Base-by-base conservation (phyloP, 108 stramenopile species). In the Cylindrotheca closterium region DNA sequence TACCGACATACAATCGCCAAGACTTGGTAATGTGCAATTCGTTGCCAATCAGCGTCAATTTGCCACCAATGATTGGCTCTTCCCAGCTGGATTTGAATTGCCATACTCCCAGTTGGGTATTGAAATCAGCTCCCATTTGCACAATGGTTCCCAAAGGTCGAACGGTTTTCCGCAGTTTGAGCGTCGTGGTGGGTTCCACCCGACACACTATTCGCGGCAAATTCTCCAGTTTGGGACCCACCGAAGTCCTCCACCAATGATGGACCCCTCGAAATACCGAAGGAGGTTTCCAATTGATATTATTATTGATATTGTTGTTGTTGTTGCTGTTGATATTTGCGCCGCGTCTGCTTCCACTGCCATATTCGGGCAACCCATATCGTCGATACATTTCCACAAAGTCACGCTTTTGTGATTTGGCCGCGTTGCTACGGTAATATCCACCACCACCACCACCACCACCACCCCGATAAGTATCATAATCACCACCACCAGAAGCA, bases 91-190 rank as follows among this genome's bases (percentile, higher is more conserved):
- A 73, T 46, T 77, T 77, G 56, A 87, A 87, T 65, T 87, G 82
- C 86, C 86, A 87, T 3, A 87, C 79, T n/a, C 82, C 80, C 24
- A 83, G 64, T 54, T 83, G 82, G 12, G 86, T 83, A 64, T 87
- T 83, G 55, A 79, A 87, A 62, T 87, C 82, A 4, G 86, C 86
- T 4, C 86, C 86, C 22, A 87, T 45, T 27, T 68, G 76, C 32
- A 87, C 65, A 30, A 87, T 74, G 1, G 86, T 87, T 55, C 75
- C 72, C 26, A 83, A 65, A 3, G 84, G 84, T 45, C 74, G 70
- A 56, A 85, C 81, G 26, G 78, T 79, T 50, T 85, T 85, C 27
- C 80, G 78, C 12, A 85, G 30, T 52, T 85, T 85, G 2, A 85
- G 49, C 17, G 79, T 85, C 3, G 84, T 85, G 60, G 65, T 78